These are phyloP conservation scores for Diaporthe citri DNA, from an alignment of 2,329 filamentous ascomycete genomes.

Conservation along the genomic window DNA sequence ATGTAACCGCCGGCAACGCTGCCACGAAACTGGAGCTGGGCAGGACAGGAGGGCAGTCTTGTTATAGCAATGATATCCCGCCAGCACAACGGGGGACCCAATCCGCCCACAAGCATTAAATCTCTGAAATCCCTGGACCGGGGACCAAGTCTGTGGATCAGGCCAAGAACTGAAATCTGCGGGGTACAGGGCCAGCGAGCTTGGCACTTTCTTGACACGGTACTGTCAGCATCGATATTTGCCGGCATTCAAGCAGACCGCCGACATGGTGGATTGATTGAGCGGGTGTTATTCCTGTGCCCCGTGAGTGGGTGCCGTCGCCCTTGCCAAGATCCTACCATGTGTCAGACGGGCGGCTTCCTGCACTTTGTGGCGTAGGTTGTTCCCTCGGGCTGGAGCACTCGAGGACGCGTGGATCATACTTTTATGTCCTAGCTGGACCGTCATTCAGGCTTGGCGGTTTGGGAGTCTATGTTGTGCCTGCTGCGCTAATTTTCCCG, in stretches of 20 bases:
- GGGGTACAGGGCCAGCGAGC: constrained; percentile 28
- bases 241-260: constrained; percentile 8
- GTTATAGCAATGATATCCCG: constrained; percentile 21
- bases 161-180: constrained; percentile 27
- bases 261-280: neutral
- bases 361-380: neutral
- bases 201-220: constrained; percentile 21
- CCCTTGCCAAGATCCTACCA: neutral
- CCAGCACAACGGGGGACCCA: constrained; percentile 4
- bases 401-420: neutral
- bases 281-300: neutral
- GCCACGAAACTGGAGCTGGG: neutral
- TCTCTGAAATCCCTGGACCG: constrained; percentile 33
- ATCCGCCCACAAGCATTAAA: neutral
- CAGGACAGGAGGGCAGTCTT: neutral
- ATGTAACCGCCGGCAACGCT: neutral
- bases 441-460: neutral
- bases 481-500: neutral
- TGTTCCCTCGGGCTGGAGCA: neutral
- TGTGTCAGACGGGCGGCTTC: neutral
- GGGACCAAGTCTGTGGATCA: constrained; percentile 27
- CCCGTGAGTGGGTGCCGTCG: constrained; percentile 12
- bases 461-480: neutral
- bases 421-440: constrained; percentile 11
- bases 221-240: constrained; percentile 9